Base-by-base conservation (phyloP, 73 alveolate genomes). In the Effrenium voratum region DNA sequence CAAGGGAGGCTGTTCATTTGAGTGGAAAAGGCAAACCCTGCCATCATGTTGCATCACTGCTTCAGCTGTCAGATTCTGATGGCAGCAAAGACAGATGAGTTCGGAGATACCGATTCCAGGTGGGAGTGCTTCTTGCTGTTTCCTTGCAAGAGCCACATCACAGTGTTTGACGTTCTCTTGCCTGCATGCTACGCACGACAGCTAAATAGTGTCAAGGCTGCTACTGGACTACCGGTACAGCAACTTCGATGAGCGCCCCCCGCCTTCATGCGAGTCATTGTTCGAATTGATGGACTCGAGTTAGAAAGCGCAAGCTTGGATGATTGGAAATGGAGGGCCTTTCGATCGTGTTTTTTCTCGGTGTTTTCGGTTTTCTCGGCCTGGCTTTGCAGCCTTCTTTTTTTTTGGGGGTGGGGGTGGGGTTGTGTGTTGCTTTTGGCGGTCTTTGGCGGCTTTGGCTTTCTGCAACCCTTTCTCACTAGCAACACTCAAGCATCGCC, bases 91-190 rank as follows among this genome's bases (percentile, higher is more conserved):
- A 75, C 97, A 1, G 97, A 90, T 30, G 97, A 90, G 76, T 90
- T 90, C 46, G 97, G 97, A 90, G 97, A 90, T 90, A 50, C 82
- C 13, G 97, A 90, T n/a, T 90, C 97, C 87, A 90, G 97, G 97
- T n/a, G 52, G 45, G 43, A 1, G 57, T 1, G 46, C 44, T 15
- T 24, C 47, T 22, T 26, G 50, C 84, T 73, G 4, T 15, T 73
- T 46, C n/a, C 28, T 73, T 1, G 55, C 36, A 16, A 24, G 86
- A 19, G 26, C 3, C 82, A 30, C 26, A 34, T 32, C 46, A 70
- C n/a, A 16, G 19, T 16, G 46, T 72, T 34, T 8, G 82, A 72
- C 8, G 45, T 32, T 72, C 24, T 32, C 82, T 12, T 34, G 1
- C 49, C 49, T 72, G 82, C n/a, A n/a, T n/a, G 5, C 30, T 38